Evolutionary conservation across 768 basidiomycete genomes (phyloP).

Genomic region (Suillus ampliporus): DNA sequence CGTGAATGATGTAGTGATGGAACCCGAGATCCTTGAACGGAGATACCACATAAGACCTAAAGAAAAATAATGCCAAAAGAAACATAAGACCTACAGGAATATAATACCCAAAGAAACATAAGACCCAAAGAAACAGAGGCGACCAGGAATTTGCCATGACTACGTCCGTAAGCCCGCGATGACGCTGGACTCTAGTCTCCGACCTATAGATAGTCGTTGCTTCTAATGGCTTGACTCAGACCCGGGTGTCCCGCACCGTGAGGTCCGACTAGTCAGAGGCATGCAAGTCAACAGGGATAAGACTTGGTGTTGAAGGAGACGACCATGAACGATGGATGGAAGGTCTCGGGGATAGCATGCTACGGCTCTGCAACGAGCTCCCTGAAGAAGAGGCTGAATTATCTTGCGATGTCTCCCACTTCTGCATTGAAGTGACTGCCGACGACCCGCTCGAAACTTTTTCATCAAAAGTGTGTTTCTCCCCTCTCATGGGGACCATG

Average conservation of each 20-base stretch:
- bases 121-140: background rate
- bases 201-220: too few species aligned
- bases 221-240: too few species aligned
- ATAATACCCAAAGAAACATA: background rate
- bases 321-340: conserved; percentile 31
- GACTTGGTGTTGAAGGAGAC: conserved; percentile 1
- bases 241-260: background rate
- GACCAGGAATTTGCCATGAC: too few species aligned
- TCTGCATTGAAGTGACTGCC: conserved; percentile 9
- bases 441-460: background rate
- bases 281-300: background rate
- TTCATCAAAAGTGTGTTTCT: background rate
- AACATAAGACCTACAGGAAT: too few species aligned
- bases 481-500: conserved; percentile 51
- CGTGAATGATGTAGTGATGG: background rate
- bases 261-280: background rate
- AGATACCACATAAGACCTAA: background rate
- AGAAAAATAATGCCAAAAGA: too few species aligned
- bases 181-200: too few species aligned
- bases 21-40: too few species aligned
- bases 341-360: conserved; percentile 22
- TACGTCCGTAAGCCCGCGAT: background rate
- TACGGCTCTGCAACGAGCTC: conserved; percentile 14
- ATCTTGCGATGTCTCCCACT: conserved; percentile 17
- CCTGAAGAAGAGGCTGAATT: conserved; percentile 27